These are phyloP conservation scores for Vachellia collinsii DNA, from an alignment of 306 rosid genomes.

Conservation along the genomic window DNA sequence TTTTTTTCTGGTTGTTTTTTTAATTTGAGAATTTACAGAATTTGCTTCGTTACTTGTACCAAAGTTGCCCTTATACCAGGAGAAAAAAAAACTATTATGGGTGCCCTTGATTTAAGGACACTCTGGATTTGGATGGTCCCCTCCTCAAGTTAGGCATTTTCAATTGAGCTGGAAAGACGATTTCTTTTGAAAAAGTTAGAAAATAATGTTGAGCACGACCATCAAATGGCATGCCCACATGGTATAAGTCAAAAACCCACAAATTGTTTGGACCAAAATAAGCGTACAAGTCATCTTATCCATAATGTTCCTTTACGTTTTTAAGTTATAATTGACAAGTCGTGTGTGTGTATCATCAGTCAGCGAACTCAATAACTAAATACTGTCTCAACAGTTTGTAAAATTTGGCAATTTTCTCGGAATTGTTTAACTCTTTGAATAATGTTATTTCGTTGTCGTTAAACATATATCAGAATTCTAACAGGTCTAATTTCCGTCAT, in stretches of 20 bases:
- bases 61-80: not conserved
- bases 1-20: not conserved
- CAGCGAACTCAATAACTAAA: not conserved
- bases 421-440: not conserved
- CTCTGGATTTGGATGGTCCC: slow-evolving; percentile 47
- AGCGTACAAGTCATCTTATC: slow-evolving; percentile 38
- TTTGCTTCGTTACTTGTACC: slow-evolving; percentile 22
- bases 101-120: slow-evolving; percentile 43
- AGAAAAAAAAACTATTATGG: not conserved
- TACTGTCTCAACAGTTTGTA: not conserved
- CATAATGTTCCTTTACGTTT: not conserved
- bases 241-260: slow-evolving; percentile 42
- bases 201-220: slow-evolving; percentile 42
- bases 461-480: not conserved
- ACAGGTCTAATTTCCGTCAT: not conserved
- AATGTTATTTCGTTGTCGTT: not conserved
- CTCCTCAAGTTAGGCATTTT: slow-evolving; percentile 38
- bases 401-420: not conserved
- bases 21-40: slow-evolving; percentile 15
- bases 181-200: slow-evolving; percentile 24
- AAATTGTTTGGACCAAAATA: slow-evolving; percentile 37
- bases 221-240: slow-evolving; percentile 51
- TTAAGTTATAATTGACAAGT: not conserved
- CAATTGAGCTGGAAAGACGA: slow-evolving; percentile 44
- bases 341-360: not conserved